These are phyloP conservation scores for Scytalidium lignicola DNA, from an alignment of 2,329 filamentous ascomycete species.

Conservation along the genomic window DNA sequence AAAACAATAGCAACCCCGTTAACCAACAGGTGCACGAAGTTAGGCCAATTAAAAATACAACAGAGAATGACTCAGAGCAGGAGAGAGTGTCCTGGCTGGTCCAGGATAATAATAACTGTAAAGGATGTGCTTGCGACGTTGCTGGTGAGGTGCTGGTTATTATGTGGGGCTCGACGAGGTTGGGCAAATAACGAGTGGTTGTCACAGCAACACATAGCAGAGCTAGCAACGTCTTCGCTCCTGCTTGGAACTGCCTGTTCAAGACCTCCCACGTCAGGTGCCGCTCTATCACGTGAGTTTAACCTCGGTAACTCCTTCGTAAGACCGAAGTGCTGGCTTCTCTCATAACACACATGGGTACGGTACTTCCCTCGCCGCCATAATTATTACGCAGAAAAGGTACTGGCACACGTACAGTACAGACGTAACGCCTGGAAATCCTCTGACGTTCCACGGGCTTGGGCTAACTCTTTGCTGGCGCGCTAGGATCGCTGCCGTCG, in stretches of 20 bases:
- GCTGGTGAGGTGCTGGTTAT: not conserved
- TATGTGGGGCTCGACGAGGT: not conserved
- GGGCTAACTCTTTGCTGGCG: too few species aligned
- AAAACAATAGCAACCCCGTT: not conserved
- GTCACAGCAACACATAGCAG: not conserved
- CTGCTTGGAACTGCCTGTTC: too few species aligned
- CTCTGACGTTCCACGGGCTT: too few species aligned
- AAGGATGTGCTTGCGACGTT: not conserved
- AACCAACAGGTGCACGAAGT: not conserved
- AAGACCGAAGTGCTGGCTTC: too few species aligned
- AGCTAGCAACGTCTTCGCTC: not conserved
- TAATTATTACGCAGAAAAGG: too few species aligned
- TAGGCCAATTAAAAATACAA: not conserved
- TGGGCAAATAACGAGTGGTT: not conserved
- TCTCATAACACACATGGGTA: too few species aligned
- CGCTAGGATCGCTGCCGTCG: too few species aligned
- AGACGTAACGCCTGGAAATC: too few species aligned
- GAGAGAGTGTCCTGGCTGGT: not conserved
- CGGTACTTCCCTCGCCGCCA: too few species aligned
- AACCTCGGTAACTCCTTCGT: not conserved
- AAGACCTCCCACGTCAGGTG: too few species aligned
- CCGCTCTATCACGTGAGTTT: not conserved
- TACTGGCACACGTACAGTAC: too few species aligned
- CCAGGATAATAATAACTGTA: too few species aligned
- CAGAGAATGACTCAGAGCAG: not conserved